These are phyloP conservation scores for Trichophaea hybrida DNA, from an alignment of 2,329 filamentous ascomycete species.

Conservation along the genomic window DNA sequence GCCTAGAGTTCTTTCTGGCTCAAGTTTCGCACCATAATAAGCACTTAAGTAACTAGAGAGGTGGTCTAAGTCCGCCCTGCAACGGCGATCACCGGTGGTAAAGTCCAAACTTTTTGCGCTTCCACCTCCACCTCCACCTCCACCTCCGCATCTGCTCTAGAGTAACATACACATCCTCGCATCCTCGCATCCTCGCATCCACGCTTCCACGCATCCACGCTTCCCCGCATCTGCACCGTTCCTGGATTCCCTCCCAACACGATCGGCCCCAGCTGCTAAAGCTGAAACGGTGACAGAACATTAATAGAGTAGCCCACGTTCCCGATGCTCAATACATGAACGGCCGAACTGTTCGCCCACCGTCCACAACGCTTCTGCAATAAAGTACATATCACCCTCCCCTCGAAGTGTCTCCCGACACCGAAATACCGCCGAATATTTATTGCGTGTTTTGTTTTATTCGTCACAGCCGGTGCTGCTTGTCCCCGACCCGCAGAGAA, in stretches of 20 bases:
- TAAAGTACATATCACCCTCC: background rate
- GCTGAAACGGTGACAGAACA: background rate
- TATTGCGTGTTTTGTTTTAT: too few relatives aligned
- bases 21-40: too few relatives aligned
- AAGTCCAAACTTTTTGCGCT: too few relatives aligned
- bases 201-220: background rate
- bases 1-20: background rate
- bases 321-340: conserved; percentile 1
- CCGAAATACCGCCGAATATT: background rate
- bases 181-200: background rate
- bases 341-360: background rate
- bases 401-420: background rate
- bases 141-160: background rate
- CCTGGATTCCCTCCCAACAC: background rate
- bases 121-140: background rate
- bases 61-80: background rate
- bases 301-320: background rate
- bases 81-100: background rate
- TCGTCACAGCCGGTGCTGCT: background rate
- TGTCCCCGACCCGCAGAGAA: background rate
- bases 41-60: too few relatives aligned
- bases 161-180: background rate
- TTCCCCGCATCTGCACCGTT: background rate
- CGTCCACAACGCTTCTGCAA: background rate
- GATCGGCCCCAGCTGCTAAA: background rate